A percentile compares a stretch with the other conserved stretches of the same genome.
phyloP scores from a whole-genome alignment of 805 yeast genomes.

The Zygosaccharomyces bisporus region DNA sequence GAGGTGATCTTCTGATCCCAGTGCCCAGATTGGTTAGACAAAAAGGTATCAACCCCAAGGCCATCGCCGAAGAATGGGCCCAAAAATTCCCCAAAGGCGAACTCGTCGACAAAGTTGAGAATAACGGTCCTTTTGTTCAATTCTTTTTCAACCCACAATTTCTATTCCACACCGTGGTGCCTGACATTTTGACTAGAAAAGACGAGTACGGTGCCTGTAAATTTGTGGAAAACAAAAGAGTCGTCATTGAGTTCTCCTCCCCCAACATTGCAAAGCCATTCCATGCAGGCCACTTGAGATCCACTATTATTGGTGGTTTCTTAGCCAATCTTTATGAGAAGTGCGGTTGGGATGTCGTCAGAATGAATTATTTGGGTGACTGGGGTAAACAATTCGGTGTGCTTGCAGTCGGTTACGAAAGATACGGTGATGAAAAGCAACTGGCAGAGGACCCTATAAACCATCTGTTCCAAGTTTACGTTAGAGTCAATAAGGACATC shows the following conservation, averaged over 20 bases:
- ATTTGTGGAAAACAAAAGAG: constrained; percentile 65
- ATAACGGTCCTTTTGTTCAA: constrained; percentile 89
- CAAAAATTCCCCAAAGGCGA: constrained; percentile 68
- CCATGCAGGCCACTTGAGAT: constrained; percentile 98
- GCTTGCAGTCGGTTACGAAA: constrained; percentile 86
- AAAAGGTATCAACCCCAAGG: constrained; percentile 75
- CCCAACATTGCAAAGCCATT: constrained; percentile 99
- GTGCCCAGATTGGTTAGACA: constrained; percentile 81
- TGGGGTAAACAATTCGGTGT: constrained; percentile 99
- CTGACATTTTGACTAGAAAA: constrained; percentile 60
- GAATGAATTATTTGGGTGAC: constrained; percentile 95
- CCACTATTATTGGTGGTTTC: constrained; percentile 97
- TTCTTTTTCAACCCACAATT: constrained; percentile 72
- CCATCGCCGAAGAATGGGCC: constrained; percentile 73
- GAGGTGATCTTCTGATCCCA: constrained; percentile 91
- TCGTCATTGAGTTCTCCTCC: constrained; percentile 86
- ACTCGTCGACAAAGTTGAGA: constrained; percentile 63
- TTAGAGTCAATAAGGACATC: constrained; percentile 75
- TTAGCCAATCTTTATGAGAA: constrained; percentile 83
- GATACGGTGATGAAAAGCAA: constrained; percentile 75
- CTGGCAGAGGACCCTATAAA: constrained; percentile 79
- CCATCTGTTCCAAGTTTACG: constrained; percentile 93
- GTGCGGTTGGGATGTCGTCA: constrained; percentile 86
- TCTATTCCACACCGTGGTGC: constrained; percentile 63
- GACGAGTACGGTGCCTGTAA: constrained; percentile 69